A percentile compares a stretch with the other conserved stretches of the same genome.
These are phyloP conservation scores for Corymbia maculata DNA, from an alignment of 345 rosid genomes.

Conservation along the genomic window DNA sequence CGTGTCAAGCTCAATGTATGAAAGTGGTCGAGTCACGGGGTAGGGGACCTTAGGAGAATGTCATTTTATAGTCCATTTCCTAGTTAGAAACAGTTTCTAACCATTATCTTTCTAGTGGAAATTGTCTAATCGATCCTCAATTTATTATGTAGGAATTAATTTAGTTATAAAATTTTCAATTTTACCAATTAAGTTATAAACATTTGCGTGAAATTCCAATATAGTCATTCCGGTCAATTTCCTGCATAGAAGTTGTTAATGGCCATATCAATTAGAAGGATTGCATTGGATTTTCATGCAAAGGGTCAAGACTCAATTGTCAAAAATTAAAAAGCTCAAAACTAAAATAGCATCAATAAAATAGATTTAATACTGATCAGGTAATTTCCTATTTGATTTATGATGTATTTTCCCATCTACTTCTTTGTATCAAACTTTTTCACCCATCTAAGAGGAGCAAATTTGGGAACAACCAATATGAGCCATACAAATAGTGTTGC, in stretches of 20 bases:
- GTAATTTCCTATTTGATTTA: background rate
- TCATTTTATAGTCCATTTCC: background rate
- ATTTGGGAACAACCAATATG: background rate
- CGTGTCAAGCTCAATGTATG: background rate
- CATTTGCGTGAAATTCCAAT: fast-evolving
- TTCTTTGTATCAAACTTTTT: background rate
- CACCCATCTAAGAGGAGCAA: background rate
- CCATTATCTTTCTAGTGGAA: background rate
- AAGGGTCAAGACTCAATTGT: fast-evolving
- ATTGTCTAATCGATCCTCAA: background rate
- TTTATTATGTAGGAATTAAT: fast-evolving
- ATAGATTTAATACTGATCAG: fast-evolving
- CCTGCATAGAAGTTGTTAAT: too few relatives aligned
- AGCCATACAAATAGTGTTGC: background rate
- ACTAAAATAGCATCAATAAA: fast-evolving
- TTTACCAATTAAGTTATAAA: fast-evolving
- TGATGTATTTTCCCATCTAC: background rate
- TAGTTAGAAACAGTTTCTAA: background rate
- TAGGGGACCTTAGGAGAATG: background rate
- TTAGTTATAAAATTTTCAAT: fast-evolving
- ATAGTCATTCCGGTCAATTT: background rate
- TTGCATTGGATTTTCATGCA: fast-evolving
- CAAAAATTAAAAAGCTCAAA: background rate
- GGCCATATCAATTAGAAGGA: fast-evolving
- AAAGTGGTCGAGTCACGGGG: background rate